Percentiles rank a stretch among this genome's conserved stretches.
Conservation (phyloP, 2,329 filamentous ascomycete genomes). For the Colletotrichum spaethianum region DNA sequence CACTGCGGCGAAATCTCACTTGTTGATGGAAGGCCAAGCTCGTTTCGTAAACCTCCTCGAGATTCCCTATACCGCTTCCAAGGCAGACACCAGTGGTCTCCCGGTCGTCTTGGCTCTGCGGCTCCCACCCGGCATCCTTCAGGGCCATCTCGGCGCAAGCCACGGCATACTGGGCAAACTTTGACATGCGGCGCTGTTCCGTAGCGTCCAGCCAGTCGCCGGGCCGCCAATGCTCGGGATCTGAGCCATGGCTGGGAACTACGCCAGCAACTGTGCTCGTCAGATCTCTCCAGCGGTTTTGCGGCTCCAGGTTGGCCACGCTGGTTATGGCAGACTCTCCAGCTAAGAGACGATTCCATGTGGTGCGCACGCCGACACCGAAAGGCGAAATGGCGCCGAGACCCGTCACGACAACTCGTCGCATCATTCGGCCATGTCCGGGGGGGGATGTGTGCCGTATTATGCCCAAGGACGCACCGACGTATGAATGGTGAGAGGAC, state of each 20-base stretch:
- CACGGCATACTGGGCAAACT: conserved; percentile 91
- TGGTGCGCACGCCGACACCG: conserved; percentile 81
- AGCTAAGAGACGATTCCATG: conserved; percentile 86
- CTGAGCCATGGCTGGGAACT: conserved; percentile 70
- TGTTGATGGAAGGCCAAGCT: conserved; percentile 81
- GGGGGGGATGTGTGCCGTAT: conserved; percentile 20
- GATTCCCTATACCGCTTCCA: conserved; percentile 94
- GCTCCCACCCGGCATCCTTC: conserved; percentile 83
- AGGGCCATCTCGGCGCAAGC: conserved; percentile 90
- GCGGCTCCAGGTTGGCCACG: conserved; percentile 72
- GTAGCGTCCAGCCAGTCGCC: conserved; percentile 67
- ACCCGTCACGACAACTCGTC: conserved; percentile 87
- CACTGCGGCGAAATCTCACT: conserved; percentile 62
- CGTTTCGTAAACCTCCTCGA: conserved; percentile 91
- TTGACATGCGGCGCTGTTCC: conserved; percentile 85
- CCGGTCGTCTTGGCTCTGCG: conserved; percentile 70
- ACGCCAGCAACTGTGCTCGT: conserved; percentile 89
- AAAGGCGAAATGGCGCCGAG: conserved; percentile 87
- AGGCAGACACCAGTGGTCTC: conserved; percentile 91
- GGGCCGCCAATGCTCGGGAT: conserved; percentile 62
- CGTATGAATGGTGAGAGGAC: conserved; percentile 8
- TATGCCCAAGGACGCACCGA: conserved; percentile 21
- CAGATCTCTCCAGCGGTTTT: conserved; percentile 75
- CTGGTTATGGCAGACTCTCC: conserved; percentile 86
- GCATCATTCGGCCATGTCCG: conserved; percentile 66